Base-by-base conservation (phyloP, 108 stramenopile genomes). In the Cyclostephanos tholiformis region DNA sequence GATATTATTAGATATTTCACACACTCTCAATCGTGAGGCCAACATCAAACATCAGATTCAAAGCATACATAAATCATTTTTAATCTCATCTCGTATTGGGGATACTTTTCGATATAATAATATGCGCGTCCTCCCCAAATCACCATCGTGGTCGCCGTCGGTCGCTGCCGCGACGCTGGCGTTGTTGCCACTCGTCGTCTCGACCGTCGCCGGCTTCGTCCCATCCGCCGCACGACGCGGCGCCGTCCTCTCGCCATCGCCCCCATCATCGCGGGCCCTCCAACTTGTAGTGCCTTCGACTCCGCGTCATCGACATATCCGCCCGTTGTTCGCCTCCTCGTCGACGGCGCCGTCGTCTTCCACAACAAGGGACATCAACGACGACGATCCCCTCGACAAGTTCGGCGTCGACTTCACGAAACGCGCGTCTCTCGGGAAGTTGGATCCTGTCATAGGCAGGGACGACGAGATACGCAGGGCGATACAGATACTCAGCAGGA, bases 361-460 rank as follows among this genome's bases (percentile, higher is more conserved):
- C 16, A 16, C 44, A 14, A 46, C 44, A 1, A 46, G 44, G 44
- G 44, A 55, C 26, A 58, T 30, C 74, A 41, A 32, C 14, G 58
- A 63, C 43, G 75, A 97, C 62, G 98, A 99, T 75, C 97, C 96
- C 6, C 84, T 99, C 69, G 70, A 88, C 41, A 97, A 98, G 73
- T 99, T 97, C 74, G 94, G 96, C 0, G 82, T 97, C 29, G 99
- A 99, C 75, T 95, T 99, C 62, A 98, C 97, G 7, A 84, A 85
- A 52, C 87, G 82, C 13, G 99, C 94, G 17, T 78, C 73, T 25
- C 74, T 90, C 49, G 94, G 94, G 26, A 90, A 92, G 51, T 74
- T 95, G 10, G 98, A 99, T 77, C 99, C 98, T 6, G 99, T 99
- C 29, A 98, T 99, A 74, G 99, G 99, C 8, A 86, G 99, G 8